These are phyloP conservation scores for Cucumis sativus DNA, from an alignment of 306 rosid species.

Conservation along the genomic window Cucumber_9930_V3 NC_026660.2:28184501-28185000, in stretches of 20 bases:
- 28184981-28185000: neutral
- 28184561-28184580: neutral
- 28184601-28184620: neutral
- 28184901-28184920: slow-evolving; percentile 5
- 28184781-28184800: slow-evolving; percentile 25
- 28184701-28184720: neutral
- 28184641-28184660: neutral
- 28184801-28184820: slow-evolving; percentile 32
- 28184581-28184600: neutral
- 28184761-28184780: slow-evolving; percentile 23
- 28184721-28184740: slow-evolving; percentile 9
- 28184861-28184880: slow-evolving; percentile 32
- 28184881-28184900: neutral
- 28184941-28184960: too few relatives aligned
- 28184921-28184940: neutral
- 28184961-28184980: too few relatives aligned
- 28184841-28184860: slow-evolving; percentile 27
- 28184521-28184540: neutral
- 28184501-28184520: neutral
- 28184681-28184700: neutral
- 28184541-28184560: neutral
- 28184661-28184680: neutral
- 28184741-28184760: slow-evolving; percentile 22
- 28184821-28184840: slow-evolving; percentile 32
- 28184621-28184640: neutral